These are phyloP conservation scores for Paraurostyla sp. DNA, from an alignment of 73 alveolate species.

Conservation along the genomic window DNA sequence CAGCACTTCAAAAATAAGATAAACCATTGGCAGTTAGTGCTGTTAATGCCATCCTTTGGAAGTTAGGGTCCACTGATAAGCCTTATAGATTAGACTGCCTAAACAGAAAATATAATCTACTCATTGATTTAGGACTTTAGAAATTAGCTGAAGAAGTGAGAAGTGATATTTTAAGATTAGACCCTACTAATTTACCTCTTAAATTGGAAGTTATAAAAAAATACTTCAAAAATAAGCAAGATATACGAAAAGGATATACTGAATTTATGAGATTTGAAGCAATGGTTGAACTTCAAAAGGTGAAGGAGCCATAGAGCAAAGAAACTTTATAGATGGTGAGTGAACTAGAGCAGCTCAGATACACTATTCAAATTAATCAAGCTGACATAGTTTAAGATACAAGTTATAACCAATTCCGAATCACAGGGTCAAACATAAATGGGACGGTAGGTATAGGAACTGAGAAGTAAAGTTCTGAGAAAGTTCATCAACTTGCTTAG, in stretches of 20 bases:
- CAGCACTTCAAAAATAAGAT: constrained; percentile 25
- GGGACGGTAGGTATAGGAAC: constrained; percentile 63
- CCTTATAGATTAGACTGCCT: background rate
- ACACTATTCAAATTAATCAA: background rate
- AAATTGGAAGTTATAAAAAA: constrained; percentile 13
- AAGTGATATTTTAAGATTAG: constrained; percentile 57
- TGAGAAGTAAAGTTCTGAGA: constrained; percentile 25
- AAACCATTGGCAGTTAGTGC: constrained; percentile 50
- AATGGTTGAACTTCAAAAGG: constrained; percentile 1
- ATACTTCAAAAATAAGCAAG: background rate
- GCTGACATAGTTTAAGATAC: background rate
- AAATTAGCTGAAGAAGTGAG: constrained; percentile 53
- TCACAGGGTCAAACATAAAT: constrained; percentile 64
- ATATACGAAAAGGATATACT: constrained; percentile 51
- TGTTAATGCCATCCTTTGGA: constrained; percentile 24
- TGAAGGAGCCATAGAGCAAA: background rate
- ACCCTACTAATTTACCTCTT: constrained; percentile 53
- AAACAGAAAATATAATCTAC: constrained; percentile 5
- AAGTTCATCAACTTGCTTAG: background rate
- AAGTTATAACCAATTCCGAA: background rate
- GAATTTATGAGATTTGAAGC: constrained; percentile 56
- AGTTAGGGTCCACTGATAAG: background rate
- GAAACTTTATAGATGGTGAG: background rate
- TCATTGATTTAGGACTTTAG: background rate
- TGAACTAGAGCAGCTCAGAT: constrained; percentile 42